phyloP scores from a whole-genome alignment of 805 yeast species.

The Danielozyma ontarioensis region DNA sequence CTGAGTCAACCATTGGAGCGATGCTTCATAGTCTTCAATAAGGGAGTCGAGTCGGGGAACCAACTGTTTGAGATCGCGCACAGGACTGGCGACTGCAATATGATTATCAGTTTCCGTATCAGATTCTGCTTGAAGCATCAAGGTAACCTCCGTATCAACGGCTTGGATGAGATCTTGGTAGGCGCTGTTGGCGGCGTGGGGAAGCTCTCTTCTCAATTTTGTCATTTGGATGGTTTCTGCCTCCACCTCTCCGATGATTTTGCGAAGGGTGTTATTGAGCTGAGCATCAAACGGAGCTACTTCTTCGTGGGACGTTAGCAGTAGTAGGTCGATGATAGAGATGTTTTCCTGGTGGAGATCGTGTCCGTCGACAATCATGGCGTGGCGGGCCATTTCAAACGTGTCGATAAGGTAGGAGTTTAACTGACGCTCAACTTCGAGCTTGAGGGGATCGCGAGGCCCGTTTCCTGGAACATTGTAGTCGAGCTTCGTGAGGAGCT shows the following conservation, averaged over 20 bases:
- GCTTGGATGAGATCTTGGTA: conserved; percentile 29
- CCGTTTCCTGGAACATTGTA: conserved; percentile 42
- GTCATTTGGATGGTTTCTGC: conserved; percentile 55
- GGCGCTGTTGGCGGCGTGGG: conserved; percentile 32
- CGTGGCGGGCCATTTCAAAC: conserved; percentile 53
- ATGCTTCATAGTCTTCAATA: conserved; percentile 20
- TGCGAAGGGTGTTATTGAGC: conserved; percentile 54
- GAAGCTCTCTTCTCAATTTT: conserved; percentile 48
- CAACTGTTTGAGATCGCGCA: conserved; percentile 4
- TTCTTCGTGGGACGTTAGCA: conserved; percentile 29
- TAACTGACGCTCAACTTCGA: conserved; percentile 37
- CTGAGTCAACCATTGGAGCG: conserved; percentile 24
- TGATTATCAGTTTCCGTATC: conserved; percentile 5
- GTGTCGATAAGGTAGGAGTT: conserved; percentile 45
- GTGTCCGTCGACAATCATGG: conserved; percentile 55
- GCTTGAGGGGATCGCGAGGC: conserved; percentile 41
- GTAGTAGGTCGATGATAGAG: conserved; percentile 18
- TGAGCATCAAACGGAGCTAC: conserved; percentile 70
- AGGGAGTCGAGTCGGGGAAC: conserved; percentile 11
- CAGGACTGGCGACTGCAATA: conserved; percentile 6
- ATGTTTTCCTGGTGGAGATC: conserved; percentile 23
- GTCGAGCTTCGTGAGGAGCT: conserved; percentile 42
- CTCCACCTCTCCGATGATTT: conserved; percentile 56
- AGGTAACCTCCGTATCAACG: conserved; percentile 27
- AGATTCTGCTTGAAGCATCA: conserved; percentile 15